These are phyloP conservation scores for Penicillium simplicissimum DNA, from an alignment of 495 filamentous ascomycete species.

Conservation along the genomic window DNA sequence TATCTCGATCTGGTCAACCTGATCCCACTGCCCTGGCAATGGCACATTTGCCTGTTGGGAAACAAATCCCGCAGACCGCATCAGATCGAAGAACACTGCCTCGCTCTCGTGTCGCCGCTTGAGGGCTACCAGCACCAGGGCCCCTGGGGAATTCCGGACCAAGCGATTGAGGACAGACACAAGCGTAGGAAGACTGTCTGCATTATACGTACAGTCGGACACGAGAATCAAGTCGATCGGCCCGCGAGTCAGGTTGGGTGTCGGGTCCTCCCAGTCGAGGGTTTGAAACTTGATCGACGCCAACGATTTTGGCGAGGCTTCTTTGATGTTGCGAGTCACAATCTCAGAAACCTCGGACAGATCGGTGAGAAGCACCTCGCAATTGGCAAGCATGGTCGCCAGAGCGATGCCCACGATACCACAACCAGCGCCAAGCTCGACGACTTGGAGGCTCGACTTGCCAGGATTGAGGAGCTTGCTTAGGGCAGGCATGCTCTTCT, in stretches of 20 bases:
- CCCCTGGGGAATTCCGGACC: conserved; percentile 47
- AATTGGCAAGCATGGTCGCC: conserved; percentile 55
- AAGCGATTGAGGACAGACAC: conserved; percentile 68
- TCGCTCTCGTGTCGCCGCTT: conserved; percentile 88
- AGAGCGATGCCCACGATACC: conserved; percentile 80
- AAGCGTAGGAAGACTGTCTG: conserved; percentile 73
- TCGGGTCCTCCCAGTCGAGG: conserved; percentile 74
- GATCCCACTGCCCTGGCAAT: conserved; percentile 60
- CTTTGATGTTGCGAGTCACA: conserved; percentile 52
- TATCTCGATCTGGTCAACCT: conserved; percentile 61
- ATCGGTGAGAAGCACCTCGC: conserved; percentile 75
- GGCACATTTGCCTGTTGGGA: conserved; percentile 48
- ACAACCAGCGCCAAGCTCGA: conserved; percentile 85
- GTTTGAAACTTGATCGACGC: conserved; percentile 54
- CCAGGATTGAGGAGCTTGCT: conserved; percentile 27
- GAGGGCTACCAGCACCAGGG: conserved; percentile 69
- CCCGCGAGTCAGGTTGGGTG: conserved; percentile 38
- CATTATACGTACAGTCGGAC: conserved; percentile 95
- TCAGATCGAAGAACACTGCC: conserved; percentile 73
- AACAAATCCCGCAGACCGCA: conserved; percentile 58
- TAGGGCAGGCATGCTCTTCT: conserved; percentile 27
- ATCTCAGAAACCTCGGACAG: conserved; percentile 74
- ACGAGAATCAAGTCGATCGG: conserved; percentile 73
- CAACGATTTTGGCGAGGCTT: conserved; percentile 39
- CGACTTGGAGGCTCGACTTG: conserved; percentile 48